Base-by-base conservation (phyloP, 768 basidiomycete species). In the Coprinopsis marcescibilis region DNA sequence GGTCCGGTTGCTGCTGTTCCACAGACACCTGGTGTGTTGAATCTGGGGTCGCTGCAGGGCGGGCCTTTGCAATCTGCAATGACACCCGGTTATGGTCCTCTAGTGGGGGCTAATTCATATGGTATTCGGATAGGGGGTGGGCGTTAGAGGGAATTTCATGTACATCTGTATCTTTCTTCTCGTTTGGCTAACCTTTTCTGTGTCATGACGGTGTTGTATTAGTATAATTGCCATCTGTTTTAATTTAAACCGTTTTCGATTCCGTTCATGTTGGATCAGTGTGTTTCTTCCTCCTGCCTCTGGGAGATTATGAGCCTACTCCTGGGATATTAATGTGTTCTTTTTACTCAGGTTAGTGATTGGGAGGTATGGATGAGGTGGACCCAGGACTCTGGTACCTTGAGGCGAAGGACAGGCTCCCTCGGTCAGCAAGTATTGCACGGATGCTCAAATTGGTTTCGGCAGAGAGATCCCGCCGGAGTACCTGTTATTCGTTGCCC, bases 1-100 rank as follows among this genome's bases (percentile, higher is more conserved):
- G 78, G 72, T 1, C 66, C 69, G 59, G 43, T 51, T 49, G 32
- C 73, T 66, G 52, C 56, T 25, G 34, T 20, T 10, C 47, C 46
- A 25, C 46, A 41, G 42, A 52, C 41, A 34, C 43, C 39, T 26
- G 44, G 45, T 12, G 37, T 51, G 43, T 45, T 38, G 42, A 35
- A 39, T n/a, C 43, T 45, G 49, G 49, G 52, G 25, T 25, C 35
- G 6, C 38, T 47, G 45, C 48, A 43, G 34, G 26, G 23, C 20
- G 42, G 42, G 10, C 4, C 39, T 5, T 23, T 37, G 29, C 48
- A 42, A 6, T 20, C 41, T 4, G 48, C 26, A 5, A 49, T 49
- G 48, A 38, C 17, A 26, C 29, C 17, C 8, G 29, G n/a, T 13
- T 7, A 30, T n/a, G 32, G 36, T 38, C 30, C 19, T 8, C 38